Percentiles rank a stretch among this genome's conserved stretches.
Conservation (phyloP, 768 basidiomycete species). For the Naganishia vaughanmartiniae region DNA sequence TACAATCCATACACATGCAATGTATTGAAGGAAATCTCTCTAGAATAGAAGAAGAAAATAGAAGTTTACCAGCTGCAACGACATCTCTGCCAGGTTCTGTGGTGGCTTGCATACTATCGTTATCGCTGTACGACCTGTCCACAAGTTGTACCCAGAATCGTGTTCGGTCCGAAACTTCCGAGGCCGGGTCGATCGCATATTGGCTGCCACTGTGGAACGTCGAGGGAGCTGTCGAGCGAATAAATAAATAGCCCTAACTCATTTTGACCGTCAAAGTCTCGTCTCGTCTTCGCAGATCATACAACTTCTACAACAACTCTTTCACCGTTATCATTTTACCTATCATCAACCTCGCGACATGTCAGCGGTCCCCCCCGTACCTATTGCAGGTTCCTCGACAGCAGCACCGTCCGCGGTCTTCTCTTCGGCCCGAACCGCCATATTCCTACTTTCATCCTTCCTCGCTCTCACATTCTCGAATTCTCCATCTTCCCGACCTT, state of each 20-base stretch:
- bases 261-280: not conserved
- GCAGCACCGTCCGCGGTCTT: not conserved
- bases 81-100: no score
- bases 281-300: not conserved
- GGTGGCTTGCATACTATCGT: no score
- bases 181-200: not conserved
- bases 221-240: not conserved
- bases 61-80: no score
- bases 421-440: constrained; percentile 7
- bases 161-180: not conserved
- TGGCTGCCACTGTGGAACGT: constrained; percentile 1
- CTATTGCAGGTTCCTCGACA: not conserved
- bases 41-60: not conserved
- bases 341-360: not conserved
- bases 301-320: not conserved
- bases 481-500: not conserved
- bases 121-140: not conserved
- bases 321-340: no score
- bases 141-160: not conserved
- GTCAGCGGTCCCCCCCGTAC: constrained; percentile 19
- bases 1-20: not conserved
- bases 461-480: constrained; percentile 17
- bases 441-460: constrained; percentile 16
- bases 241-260: constrained; percentile 1
- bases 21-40: not conserved